Conservation (phyloP, 2,329 filamentous ascomycete species). For the Emmonsiellopsis sp. region DNA sequence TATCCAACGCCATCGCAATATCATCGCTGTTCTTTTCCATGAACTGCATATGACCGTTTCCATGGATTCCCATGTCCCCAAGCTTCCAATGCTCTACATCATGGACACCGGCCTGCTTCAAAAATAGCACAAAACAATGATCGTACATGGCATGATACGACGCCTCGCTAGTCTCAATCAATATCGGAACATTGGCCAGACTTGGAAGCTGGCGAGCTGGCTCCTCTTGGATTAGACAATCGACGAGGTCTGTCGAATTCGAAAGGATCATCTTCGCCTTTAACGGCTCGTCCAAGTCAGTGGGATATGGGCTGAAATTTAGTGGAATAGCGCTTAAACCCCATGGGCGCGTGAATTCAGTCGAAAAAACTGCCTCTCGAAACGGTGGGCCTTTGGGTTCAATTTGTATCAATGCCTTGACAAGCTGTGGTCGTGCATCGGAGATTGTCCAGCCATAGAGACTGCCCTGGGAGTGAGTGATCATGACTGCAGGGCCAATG, state of each 20-base stretch:
- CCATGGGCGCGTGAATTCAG: slow-evolving; percentile 28
- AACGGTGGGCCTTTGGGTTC: slow-evolving; percentile 48
- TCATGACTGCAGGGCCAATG: slow-evolving; percentile 35
- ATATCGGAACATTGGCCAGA: slow-evolving; percentile 38
- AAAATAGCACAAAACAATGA: slow-evolving; percentile 43
- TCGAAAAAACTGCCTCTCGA: slow-evolving; percentile 32
- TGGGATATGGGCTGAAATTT: slow-evolving; percentile 21
- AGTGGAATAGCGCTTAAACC: slow-evolving; percentile 44
- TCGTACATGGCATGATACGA: slow-evolving; percentile 46
- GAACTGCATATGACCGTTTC: slow-evolving; percentile 49
- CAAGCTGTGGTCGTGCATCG: slow-evolving; percentile 39
- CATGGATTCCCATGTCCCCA: slow-evolving; percentile 34
- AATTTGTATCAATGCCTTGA: slow-evolving; percentile 41
- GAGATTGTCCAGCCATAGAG: slow-evolving; percentile 40
- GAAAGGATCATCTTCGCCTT: slow-evolving; percentile 12
- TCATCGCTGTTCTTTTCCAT: slow-evolving; percentile 44
- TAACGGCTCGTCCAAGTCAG: not conserved
- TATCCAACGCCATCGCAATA: slow-evolving; percentile 31
- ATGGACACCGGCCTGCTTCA: slow-evolving; percentile 43
- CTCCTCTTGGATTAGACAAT: slow-evolving; percentile 31
- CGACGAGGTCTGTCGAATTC: slow-evolving; percentile 17
- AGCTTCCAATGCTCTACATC: slow-evolving; percentile 37
- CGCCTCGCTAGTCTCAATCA: slow-evolving; percentile 44
- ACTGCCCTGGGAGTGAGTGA: slow-evolving; percentile 43
- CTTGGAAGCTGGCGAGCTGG: slow-evolving; percentile 40